These are phyloP conservation scores for Penicillium flavigenum DNA, from an alignment of 495 filamentous ascomycete genomes.

Conservation along the genomic window DNA sequence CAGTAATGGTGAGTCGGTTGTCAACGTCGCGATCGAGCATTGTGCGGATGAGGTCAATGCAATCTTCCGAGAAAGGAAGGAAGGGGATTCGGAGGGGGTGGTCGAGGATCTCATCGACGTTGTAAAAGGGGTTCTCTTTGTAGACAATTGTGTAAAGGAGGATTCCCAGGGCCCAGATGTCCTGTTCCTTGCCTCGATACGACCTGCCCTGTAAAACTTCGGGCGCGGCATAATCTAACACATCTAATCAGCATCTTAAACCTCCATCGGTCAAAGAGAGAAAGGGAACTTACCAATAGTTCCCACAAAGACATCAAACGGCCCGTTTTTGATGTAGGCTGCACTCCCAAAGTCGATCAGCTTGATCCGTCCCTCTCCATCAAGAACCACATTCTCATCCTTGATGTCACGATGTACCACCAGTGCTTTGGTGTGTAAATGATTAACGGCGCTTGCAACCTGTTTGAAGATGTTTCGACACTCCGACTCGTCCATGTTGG, in stretches of 20 bases:
- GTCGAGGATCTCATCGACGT: slow-evolving; percentile 98
- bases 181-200: slow-evolving; percentile 94
- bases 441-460: slow-evolving; percentile 83
- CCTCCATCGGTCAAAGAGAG: background rate
- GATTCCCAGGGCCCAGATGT: slow-evolving; percentile 98
- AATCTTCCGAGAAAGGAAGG: slow-evolving; percentile 79
- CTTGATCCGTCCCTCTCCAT: slow-evolving; percentile 94
- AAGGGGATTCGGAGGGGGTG: slow-evolving; percentile 91
- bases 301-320: slow-evolving; percentile 98
- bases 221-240: slow-evolving; percentile 89
- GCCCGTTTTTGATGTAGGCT: slow-evolving; percentile 95
- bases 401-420: slow-evolving; percentile 99
- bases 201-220: slow-evolving; percentile 93
- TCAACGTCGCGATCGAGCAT: slow-evolving; percentile 93
- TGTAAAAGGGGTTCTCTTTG: slow-evolving; percentile 99
- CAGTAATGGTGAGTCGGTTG: slow-evolving; percentile 73
- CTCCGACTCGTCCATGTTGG: slow-evolving; percentile 94
- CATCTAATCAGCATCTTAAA: slow-evolving; percentile 1
- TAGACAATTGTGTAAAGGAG: slow-evolving; percentile 97
- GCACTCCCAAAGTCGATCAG: slow-evolving; percentile 97
- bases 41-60: slow-evolving; percentile 80
- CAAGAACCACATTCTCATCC: slow-evolving; percentile 95
- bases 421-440: slow-evolving; percentile 84
- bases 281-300: slow-evolving; percentile 76
- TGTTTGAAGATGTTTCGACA: slow-evolving; percentile 94